Evolutionary conservation across 176 grass and related monocot genomes (phyloP).

Genomic region (Otatea glauca): DNA sequence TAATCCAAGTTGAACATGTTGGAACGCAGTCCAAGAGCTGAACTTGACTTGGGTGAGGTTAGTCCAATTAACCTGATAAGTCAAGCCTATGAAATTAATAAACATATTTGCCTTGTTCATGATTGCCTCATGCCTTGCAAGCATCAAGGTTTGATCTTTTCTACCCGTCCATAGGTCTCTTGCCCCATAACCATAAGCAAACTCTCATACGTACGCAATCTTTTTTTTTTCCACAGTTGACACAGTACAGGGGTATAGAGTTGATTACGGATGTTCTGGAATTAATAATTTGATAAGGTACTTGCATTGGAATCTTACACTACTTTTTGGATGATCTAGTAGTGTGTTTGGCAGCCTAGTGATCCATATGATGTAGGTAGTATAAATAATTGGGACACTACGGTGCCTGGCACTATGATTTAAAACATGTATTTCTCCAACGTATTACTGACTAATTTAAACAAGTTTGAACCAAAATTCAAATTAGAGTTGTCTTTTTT

Average conservation of each 20-base stretch:
- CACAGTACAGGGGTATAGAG: not conserved
- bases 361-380: slow-evolving; percentile 15
- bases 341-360: slow-evolving; percentile 27
- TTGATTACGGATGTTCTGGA: not conserved
- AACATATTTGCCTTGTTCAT: slow-evolving; percentile 12
- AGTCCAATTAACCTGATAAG: slow-evolving; percentile 42
- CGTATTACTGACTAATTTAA: no score
- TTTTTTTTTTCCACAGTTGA: not conserved
- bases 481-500: no score
- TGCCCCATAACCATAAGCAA: slow-evolving; percentile 11
- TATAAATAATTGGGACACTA: no score
- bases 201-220: not conserved
- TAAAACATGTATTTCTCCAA: no score
- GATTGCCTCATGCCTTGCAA: slow-evolving; percentile 38
- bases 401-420: no score
- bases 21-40: slow-evolving; percentile 48
- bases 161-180: not conserved
- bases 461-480: no score
- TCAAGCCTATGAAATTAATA: slow-evolving; percentile 45
- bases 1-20: slow-evolving; percentile 45
- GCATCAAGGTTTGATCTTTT: slow-evolving; percentile 11
- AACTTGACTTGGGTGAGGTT: slow-evolving; percentile 40
- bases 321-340: not conserved
- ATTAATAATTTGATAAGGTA: slow-evolving; percentile 28
- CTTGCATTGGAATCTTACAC: slow-evolving; percentile 31